Evolutionary conservation across 2,329 filamentous ascomycete species (phyloP).

Genomic region (Trichoderma arundinaceum): DNA sequence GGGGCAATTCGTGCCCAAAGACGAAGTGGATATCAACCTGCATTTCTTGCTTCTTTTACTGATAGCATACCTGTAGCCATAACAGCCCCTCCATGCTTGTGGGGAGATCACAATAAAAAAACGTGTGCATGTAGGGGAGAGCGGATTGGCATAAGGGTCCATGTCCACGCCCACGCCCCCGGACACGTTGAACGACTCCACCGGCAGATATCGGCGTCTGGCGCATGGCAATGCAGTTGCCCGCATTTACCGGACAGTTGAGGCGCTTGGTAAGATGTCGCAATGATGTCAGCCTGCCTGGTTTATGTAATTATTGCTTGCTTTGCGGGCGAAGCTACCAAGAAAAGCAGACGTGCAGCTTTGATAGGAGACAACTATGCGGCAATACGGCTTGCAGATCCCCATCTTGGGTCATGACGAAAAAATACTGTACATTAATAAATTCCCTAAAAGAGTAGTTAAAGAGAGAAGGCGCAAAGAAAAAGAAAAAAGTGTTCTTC

Average conservation of each 20-base stretch:
- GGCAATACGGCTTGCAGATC: neutral
- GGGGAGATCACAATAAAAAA: neutral
- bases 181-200: conserved; percentile 24
- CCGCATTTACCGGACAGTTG: neutral
- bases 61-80: neutral
- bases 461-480: neutral
- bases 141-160: conserved; percentile 9
- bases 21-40: conserved; percentile 4
- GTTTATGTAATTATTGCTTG: neutral
- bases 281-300: neutral
- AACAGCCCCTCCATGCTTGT: neutral
- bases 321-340: neutral
- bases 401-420: neutral
- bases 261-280: neutral
- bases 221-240: neutral
- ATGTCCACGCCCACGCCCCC: conserved; percentile 2
- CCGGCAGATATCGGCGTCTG: neutral
- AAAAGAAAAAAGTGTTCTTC: neutral
- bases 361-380: neutral
- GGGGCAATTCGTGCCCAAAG: conserved; percentile 14
- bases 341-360: neutral
- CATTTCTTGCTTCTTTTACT: neutral
- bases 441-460: neutral
- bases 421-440: conserved; percentile 14
- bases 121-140: neutral